A percentile compares a stretch with the other conserved stretches of the same genome.
phyloP scores from a whole-genome alignment of 768 basidiomycete species.

The Suillus spraguei region DNA sequence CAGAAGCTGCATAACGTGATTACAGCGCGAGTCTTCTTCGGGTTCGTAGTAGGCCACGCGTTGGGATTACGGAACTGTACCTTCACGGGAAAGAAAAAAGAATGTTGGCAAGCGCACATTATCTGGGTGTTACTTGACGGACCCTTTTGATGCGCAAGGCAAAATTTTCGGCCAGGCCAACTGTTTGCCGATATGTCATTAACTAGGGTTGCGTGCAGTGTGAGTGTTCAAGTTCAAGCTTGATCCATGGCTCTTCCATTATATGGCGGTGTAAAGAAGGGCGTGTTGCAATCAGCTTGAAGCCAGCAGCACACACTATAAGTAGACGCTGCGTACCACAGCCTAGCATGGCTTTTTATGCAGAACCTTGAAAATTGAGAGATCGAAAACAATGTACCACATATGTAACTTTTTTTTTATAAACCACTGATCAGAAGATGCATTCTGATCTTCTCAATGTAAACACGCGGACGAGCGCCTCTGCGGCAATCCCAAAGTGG shows the following conservation, averaged over 20 bases:
- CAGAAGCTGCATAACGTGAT: background rate
- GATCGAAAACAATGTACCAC: constrained; percentile 4
- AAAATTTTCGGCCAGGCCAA: background rate
- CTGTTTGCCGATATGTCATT: background rate
- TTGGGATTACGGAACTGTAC: background rate
- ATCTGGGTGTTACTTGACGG: background rate
- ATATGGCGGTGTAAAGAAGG: constrained; percentile 6
- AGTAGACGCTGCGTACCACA: background rate
- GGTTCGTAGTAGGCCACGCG: background rate
- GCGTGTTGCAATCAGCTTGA: background rate
- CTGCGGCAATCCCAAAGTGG: constrained; percentile 4
- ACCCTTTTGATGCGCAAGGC: constrained; percentile 8
- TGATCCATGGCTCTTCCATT: constrained; percentile 9
- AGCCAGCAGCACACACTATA: background rate
- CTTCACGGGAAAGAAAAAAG: background rate
- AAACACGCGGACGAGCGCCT: constrained; percentile 1
- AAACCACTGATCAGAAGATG: background rate
- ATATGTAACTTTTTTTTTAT: constrained; percentile 1
- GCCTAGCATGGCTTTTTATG: background rate
- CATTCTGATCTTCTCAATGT: constrained; percentile 3
- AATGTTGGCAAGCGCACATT: too few species aligned
- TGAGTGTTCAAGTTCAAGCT: background rate
- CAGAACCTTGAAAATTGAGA: background rate
- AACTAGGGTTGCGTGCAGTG: constrained; percentile 1
- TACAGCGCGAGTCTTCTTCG: constrained; percentile 5